These are phyloP conservation scores for Oryza rufipogon DNA, from an alignment of 176 grass and related monocot species.

Conservation along the genomic window DNA sequence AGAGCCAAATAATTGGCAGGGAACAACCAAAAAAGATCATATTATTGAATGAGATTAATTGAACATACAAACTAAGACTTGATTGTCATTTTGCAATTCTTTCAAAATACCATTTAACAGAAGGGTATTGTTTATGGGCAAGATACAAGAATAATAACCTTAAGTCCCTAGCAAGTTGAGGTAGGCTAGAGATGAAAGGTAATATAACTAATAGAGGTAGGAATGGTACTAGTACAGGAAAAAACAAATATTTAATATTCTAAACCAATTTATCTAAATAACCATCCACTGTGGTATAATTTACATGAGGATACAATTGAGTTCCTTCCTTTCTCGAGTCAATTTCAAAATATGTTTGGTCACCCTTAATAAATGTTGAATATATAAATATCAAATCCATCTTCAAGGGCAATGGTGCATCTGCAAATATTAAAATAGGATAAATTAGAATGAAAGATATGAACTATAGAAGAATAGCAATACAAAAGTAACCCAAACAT, in stretches of 20 bases:
- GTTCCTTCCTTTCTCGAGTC: constrained; percentile 60
- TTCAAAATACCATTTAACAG: constrained; percentile 30
- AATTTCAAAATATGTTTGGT: constrained; percentile 83
- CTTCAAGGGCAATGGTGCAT: constrained; percentile 59
- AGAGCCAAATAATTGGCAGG: constrained; percentile 21
- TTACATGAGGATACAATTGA: constrained; percentile 80
- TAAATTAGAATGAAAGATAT: constrained; percentile 24
- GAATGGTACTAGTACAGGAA: background rate
- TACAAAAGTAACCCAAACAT: background rate
- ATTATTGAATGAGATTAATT: constrained; percentile 29
- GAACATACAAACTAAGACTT: constrained; percentile 7
- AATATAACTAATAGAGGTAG: background rate
- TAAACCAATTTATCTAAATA: constrained; percentile 72
- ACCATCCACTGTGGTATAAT: constrained; percentile 56
- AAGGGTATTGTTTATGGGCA: constrained; percentile 26
- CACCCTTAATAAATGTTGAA: constrained; percentile 85
- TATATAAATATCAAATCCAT: constrained; percentile 91
- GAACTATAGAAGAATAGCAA: constrained; percentile 14
- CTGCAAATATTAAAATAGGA: constrained; percentile 56
- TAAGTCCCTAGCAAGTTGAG: background rate
- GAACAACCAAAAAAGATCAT: background rate
- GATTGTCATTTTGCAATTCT: constrained; percentile 6
- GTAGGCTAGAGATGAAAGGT: background rate
- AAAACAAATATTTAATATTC: constrained; percentile 25
- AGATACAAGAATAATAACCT: constrained; percentile 9